A percentile compares a stretch with the other conserved stretches of the same genome.
phyloP scores from a whole-genome alignment of 768 basidiomycete species.

The Suillus subaureus region DNA sequence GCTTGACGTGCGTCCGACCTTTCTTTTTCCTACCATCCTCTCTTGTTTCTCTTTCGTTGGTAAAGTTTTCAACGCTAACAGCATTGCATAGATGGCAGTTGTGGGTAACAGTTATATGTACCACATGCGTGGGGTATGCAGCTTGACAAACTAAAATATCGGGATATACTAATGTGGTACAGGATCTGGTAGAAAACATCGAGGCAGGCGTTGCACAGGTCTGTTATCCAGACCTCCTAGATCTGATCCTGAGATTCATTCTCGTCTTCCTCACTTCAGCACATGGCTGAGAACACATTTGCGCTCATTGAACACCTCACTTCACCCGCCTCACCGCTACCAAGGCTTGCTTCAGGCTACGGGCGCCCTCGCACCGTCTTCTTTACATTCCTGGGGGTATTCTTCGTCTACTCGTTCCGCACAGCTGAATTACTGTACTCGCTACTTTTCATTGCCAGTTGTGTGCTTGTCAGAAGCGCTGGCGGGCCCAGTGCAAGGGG shows the following conservation, averaged over 20 bases:
- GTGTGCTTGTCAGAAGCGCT: slow-evolving; percentile 43
- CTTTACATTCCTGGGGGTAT: slow-evolving; percentile 68
- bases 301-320: slow-evolving; percentile 78
- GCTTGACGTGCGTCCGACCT: slow-evolving; percentile 66
- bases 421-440: slow-evolving; percentile 69
- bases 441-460: slow-evolving; percentile 47
- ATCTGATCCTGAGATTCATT: not conserved
- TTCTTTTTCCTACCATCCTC: not conserved
- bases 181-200: slow-evolving; percentile 83
- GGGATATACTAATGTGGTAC: slow-evolving; percentile 9
- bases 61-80: slow-evolving; percentile 6
- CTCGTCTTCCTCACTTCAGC: slow-evolving; percentile 40
- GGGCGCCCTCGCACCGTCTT: slow-evolving; percentile 70
- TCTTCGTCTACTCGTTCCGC: slow-evolving; percentile 74
- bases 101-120: slow-evolving; percentile 93
- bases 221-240: not conserved
- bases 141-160: slow-evolving; percentile 1
- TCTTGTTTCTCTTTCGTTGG: not conserved
- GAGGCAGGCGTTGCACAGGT: slow-evolving; percentile 74
- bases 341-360: slow-evolving; percentile 55
- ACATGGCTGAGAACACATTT: slow-evolving; percentile 89
- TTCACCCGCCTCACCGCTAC: slow-evolving; percentile 67
- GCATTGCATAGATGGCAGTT: slow-evolving; percentile 72
- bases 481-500: slow-evolving; percentile 3
- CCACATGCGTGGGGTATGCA: slow-evolving; percentile 80